These are phyloP conservation scores for Zarea fungicola DNA, from an alignment of 2,329 filamentous ascomycete species.

Conservation along the genomic window DNA sequence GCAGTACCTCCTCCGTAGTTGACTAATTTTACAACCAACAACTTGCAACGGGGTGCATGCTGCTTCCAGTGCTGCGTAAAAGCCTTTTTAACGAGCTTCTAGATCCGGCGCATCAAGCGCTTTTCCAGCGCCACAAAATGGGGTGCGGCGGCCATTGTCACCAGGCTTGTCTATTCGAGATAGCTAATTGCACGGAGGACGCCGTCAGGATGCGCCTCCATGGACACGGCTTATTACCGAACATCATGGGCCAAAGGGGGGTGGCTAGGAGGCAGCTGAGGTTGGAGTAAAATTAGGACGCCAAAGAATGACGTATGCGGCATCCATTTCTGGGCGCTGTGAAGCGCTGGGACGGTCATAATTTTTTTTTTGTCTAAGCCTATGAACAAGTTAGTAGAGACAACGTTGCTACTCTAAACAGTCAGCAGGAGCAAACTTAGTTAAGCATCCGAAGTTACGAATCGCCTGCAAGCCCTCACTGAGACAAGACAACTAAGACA, in stretches of 20 bases:
- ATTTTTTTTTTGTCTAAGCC: too few species aligned
- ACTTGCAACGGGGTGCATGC: too few species aligned
- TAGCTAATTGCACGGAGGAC: too few species aligned
- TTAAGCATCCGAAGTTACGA: too few species aligned
- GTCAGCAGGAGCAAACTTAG: too few species aligned
- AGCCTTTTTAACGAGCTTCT: not conserved
- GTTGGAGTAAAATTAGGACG: not conserved
- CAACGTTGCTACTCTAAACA: too few species aligned
- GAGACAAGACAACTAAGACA: not conserved
- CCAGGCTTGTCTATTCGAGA: not conserved
- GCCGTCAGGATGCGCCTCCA: too few species aligned
- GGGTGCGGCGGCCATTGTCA: not conserved
- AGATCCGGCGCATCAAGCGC: slow-evolving; percentile 6
- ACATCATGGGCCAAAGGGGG: not conserved
- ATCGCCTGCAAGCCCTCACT: not conserved
- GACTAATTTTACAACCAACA: too few species aligned
- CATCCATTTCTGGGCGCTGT: not conserved
- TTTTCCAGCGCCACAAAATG: slow-evolving; percentile 1
- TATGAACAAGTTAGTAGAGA: slow-evolving; percentile 3
- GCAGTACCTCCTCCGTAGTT: too few species aligned
- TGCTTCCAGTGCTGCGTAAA: not conserved
- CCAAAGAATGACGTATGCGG: slow-evolving; percentile 2
- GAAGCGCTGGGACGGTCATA: not conserved
- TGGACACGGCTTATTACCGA: too few species aligned
- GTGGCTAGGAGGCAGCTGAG: not conserved